These are phyloP conservation scores for Entonaema liquescens DNA, from an alignment of 495 filamentous ascomycete genomes.

Conservation along the genomic window DNA sequence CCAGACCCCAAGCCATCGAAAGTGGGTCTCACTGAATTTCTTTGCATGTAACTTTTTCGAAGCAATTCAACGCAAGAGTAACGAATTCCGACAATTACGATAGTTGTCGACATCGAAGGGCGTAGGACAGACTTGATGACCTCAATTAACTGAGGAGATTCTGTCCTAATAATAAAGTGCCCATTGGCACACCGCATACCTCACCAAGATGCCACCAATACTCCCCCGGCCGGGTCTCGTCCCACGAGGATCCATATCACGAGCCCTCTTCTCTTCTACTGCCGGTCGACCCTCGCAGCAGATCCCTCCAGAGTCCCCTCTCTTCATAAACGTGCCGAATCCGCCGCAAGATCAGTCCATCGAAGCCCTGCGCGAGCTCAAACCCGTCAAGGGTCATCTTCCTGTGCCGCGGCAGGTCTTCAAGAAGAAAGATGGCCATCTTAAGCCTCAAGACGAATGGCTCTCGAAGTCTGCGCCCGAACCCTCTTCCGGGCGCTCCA, in stretches of 20 bases:
- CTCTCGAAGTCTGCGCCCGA: conserved; percentile 39
- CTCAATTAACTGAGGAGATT: conserved; percentile 1
- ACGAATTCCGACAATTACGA: background rate
- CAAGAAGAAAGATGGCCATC: conserved; percentile 45
- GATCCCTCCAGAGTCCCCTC: conserved; percentile 57
- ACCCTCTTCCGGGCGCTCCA: conserved; percentile 40
- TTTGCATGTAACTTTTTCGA: conserved; percentile 20
- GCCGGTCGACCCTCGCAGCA: background rate
- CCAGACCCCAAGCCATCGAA: background rate
- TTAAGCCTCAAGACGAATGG: conserved; percentile 46
- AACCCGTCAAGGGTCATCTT: conserved; percentile 52
- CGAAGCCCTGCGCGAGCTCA: conserved; percentile 46
- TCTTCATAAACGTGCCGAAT: conserved; percentile 55
- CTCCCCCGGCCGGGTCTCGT: conserved; percentile 13
- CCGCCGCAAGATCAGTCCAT: conserved; percentile 54
- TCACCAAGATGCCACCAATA: conserved; percentile 40
- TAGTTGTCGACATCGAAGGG: conserved; percentile 3
- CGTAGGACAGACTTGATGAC: background rate
- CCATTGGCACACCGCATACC: conserved; percentile 20
- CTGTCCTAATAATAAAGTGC: conserved; percentile 3
- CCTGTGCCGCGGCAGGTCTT: conserved; percentile 57
- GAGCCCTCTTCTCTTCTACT: conserved; percentile 27
- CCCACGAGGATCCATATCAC: conserved; percentile 11
- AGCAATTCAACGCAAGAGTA: conserved; percentile 6
- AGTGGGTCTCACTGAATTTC: conserved; percentile 31